These are phyloP conservation scores for Delitschia confertaspora DNA, from an alignment of 495 filamentous ascomycete genomes.

Conservation along the genomic window DNA sequence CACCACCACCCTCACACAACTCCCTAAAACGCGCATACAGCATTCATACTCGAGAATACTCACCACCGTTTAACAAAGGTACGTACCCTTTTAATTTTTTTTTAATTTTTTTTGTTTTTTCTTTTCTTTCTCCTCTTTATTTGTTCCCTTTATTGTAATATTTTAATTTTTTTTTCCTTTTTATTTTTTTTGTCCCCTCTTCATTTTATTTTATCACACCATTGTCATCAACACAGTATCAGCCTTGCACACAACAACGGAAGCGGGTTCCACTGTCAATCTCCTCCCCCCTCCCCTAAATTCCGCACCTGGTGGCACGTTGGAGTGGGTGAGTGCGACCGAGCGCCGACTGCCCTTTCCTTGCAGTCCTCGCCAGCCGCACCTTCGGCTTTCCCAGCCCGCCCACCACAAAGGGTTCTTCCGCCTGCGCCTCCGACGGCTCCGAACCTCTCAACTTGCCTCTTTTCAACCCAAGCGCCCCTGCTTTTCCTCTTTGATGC, in stretches of 20 bases:
- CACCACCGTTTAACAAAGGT: too few species aligned
- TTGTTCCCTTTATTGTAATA: too few species aligned
- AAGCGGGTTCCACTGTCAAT: too few species aligned
- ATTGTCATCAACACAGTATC: not conserved
- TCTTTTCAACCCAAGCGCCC: conserved; percentile 26
- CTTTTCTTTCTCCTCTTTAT: too few species aligned
- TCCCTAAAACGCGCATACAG: too few species aligned
- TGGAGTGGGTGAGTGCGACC: conserved; percentile 7
- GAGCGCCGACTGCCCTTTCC: conserved; percentile 10
- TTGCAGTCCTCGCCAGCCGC: conserved; percentile 27
- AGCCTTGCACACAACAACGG: not conserved
- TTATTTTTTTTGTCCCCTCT: not conserved
- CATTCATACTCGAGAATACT: too few species aligned
- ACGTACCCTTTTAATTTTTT: too few species aligned
- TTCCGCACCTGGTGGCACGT: not conserved
- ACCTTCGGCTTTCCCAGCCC: conserved; percentile 3
- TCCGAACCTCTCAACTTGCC: conserved; percentile 7
- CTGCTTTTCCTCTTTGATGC: conserved; percentile 26
- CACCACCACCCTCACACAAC: too few species aligned
- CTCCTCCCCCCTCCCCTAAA: too few species aligned
- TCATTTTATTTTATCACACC: not conserved
- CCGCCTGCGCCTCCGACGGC: conserved; percentile 9
- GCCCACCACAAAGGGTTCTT: conserved; percentile 15
- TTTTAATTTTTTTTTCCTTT: not conserved
- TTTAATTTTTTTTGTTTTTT: too few species aligned